phyloP scores from a whole-genome alignment of 2,329 filamentous ascomycete species.

The Alternaria novae-zelandiae region DNA sequence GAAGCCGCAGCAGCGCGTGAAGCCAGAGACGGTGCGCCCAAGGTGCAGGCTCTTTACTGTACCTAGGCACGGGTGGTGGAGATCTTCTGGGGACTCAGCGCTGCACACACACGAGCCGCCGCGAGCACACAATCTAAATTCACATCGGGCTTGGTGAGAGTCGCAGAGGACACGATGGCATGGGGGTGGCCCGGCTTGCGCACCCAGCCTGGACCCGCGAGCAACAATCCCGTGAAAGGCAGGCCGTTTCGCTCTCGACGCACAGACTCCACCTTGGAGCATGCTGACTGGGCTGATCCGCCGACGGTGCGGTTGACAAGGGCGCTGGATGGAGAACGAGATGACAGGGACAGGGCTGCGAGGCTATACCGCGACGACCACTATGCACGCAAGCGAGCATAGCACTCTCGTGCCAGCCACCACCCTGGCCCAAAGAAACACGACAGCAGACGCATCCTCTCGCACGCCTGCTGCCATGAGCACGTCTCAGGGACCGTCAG shows the following conservation, averaged over 20 bases:
- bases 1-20: slow-evolving; percentile 23
- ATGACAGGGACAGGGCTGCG: slow-evolving; percentile 27
- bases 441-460: slow-evolving; percentile 27
- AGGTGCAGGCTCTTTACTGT: slow-evolving; percentile 28
- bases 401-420: slow-evolving; percentile 29
- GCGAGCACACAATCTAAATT: slow-evolving; percentile 48
- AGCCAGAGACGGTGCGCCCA: slow-evolving; percentile 25
- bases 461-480: slow-evolving; percentile 14
- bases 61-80: slow-evolving; percentile 44
- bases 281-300: slow-evolving; percentile 46
- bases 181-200: slow-evolving; percentile 36
- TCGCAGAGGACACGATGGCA: slow-evolving; percentile 31
- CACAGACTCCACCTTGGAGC: slow-evolving; percentile 34
- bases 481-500: slow-evolving; percentile 17
- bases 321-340: slow-evolving; percentile 20
- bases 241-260: slow-evolving; percentile 32
- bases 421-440: slow-evolving; percentile 31
- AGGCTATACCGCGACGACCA: slow-evolving; percentile 16
- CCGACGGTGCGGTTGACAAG: slow-evolving; percentile 35
- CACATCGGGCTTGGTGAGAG: slow-evolving; percentile 42
- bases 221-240: slow-evolving; percentile 24
- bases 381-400: slow-evolving; percentile 45
- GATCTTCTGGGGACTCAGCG: slow-evolving; percentile 41
- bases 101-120: slow-evolving; percentile 37
- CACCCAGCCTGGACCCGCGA: slow-evolving; percentile 37